These are phyloP conservation scores for Avicennia marina DNA, from an alignment of 257 asterid species.

Conservation along the genomic window DNA sequence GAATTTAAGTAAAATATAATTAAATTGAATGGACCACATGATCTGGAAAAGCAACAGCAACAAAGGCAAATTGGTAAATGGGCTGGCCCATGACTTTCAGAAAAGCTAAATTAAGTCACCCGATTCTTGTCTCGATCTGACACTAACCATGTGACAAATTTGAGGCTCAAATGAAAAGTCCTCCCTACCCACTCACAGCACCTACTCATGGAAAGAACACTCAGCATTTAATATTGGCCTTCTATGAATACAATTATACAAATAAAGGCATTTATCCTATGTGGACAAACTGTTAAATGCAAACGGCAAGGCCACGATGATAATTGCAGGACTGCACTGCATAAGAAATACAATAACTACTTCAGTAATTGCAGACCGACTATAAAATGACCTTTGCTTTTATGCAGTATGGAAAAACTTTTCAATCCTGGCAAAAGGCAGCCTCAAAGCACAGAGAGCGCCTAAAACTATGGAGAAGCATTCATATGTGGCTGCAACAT, in stretches of 20 bases:
- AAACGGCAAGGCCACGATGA: neutral
- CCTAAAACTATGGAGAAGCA: neutral
- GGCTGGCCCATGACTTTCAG: neutral
- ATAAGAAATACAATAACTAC: neutral
- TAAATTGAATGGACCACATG: conserved; percentile 13
- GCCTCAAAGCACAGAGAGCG: conserved; percentile 4
- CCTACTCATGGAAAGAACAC: too few species aligned
- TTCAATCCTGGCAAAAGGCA: neutral
- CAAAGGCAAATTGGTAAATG: neutral
- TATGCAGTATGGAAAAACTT: too few species aligned
- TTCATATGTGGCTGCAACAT: neutral
- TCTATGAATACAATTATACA: neutral
- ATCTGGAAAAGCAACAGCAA: neutral
- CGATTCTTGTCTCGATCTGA: conserved; percentile 15
- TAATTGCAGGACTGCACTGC: conserved; percentile 1
- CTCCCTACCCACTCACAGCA: too few species aligned
- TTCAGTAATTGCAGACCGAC: neutral
- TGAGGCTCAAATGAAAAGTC: conserved; percentile 17
- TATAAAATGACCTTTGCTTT: neutral
- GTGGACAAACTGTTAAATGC: neutral
- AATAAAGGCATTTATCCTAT: neutral
- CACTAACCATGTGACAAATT: conserved; percentile 19
- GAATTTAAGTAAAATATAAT: neutral
- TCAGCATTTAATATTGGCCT: neutral
- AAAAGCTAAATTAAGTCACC: conserved; percentile 9